These are phyloP conservation scores for Phytomonas francai DNA, from an alignment of 208 protist species.

Conservation along the genomic window DNA sequence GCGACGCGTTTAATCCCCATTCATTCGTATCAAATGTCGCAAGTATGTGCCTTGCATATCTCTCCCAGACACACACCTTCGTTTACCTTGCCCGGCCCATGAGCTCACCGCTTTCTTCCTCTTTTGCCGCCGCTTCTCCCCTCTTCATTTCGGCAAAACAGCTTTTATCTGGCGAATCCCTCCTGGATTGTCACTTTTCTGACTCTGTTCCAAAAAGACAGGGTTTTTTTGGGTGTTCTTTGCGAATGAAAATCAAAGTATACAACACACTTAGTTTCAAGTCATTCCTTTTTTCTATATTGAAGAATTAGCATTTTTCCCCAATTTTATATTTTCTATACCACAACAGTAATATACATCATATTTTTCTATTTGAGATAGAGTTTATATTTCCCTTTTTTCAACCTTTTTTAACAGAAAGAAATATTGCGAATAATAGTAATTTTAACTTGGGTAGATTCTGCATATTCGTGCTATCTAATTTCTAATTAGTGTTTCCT, in stretches of 20 bases:
- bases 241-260: slow-evolving; percentile 1
- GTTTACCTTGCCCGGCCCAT: background rate
- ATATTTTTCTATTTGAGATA: background rate
- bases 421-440: background rate
- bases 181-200: background rate
- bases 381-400: background rate
- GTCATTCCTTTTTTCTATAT: background rate
- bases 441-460: background rate
- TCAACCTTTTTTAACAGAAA: background rate
- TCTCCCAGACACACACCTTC: too few relatives aligned
- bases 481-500: background rate
- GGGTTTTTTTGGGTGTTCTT: background rate
- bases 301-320: background rate
- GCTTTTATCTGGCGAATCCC: background rate
- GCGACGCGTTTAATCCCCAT: background rate
- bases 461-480: background rate
- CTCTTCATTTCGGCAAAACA: background rate
- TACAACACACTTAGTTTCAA: background rate
- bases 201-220: background rate
- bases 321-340: background rate
- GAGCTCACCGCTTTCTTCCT: background rate
- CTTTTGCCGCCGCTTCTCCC: background rate
- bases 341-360: background rate
- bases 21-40: background rate
- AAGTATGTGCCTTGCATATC: background rate